Conservation (phyloP, 176 grass and related monocot species). For the Oryza longistaminata region DNA sequence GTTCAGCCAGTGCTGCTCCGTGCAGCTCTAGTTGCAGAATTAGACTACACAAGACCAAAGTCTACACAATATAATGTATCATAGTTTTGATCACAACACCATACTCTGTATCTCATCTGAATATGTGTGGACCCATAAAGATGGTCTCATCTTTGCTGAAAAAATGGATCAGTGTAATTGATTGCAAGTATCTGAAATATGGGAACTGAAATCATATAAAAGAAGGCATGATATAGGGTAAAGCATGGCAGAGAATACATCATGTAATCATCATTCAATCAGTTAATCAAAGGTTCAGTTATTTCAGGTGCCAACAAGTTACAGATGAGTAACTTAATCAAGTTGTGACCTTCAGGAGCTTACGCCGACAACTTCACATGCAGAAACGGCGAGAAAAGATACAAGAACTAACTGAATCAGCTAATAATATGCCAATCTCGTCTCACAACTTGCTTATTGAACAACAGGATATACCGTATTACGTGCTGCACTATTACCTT, state of each 20-base stretch:
- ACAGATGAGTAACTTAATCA: neutral
- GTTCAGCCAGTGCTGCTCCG: slow-evolving; percentile 63
- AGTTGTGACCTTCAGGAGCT: neutral
- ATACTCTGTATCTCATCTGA: neutral
- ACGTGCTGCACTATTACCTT: neutral
- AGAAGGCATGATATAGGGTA: neutral
- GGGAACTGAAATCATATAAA: slow-evolving; percentile 1
- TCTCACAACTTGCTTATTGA: slow-evolving; percentile 22
- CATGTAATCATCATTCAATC: slow-evolving; percentile 3
- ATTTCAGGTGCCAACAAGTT: slow-evolving; percentile 13
- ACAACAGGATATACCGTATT: slow-evolving; percentile 13
- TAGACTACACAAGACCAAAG: neutral
- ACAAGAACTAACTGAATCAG: too few species aligned
- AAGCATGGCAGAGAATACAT: slow-evolving; percentile 7
- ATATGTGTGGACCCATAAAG: neutral
- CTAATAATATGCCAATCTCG: neutral
- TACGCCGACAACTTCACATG: neutral
- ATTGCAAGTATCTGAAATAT: neutral
- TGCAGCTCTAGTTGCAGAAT: slow-evolving; percentile 40
- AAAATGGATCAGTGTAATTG: slow-evolving; percentile 1
- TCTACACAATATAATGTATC: slow-evolving; percentile 18
- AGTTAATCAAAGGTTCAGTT: neutral
- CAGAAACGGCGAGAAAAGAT: too few species aligned
- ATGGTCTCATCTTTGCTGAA: neutral
- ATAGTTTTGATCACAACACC: slow-evolving; percentile 26